Evolutionary conservation across 345 rosid genomes (phyloP).

Genomic region (Citrus sp.): DNA sequence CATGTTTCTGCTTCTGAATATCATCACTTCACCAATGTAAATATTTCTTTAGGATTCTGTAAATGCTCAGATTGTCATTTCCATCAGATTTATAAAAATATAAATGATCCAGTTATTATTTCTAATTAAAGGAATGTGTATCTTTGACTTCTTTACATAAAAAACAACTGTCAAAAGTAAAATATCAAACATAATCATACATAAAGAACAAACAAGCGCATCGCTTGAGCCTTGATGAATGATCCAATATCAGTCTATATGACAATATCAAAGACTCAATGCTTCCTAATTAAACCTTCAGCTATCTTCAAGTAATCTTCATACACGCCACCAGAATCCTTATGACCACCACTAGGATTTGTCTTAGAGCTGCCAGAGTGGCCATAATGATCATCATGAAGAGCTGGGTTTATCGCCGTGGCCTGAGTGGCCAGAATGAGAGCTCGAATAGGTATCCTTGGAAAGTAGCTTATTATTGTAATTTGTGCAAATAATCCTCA

Average conservation of each 20-base stretch:
- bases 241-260: neutral
- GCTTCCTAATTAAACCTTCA: neutral
- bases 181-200: neutral
- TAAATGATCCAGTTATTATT: neutral
- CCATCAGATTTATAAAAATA: neutral
- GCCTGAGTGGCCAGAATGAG: neutral
- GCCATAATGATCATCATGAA: neutral
- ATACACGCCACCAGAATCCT: neutral
- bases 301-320: neutral
- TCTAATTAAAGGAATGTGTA: neutral
- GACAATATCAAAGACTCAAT: neutral
- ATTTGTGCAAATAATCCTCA: neutral
- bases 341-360: neutral
- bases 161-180: neutral
- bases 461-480: neutral
- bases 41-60: neutral
- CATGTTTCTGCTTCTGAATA: constrained; percentile 57
- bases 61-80: neutral
- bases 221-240: neutral
- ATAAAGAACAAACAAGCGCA: neutral
- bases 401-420: neutral
- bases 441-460: neutral
- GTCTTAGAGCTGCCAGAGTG: neutral
- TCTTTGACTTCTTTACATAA: neutral
- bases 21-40: neutral